A percentile compares a stretch with the other conserved stretches of the same genome.
These are phyloP conservation scores for Ogataea chonburiensis DNA, from an alignment of 805 yeast genomes.

Conservation along the genomic window DNA sequence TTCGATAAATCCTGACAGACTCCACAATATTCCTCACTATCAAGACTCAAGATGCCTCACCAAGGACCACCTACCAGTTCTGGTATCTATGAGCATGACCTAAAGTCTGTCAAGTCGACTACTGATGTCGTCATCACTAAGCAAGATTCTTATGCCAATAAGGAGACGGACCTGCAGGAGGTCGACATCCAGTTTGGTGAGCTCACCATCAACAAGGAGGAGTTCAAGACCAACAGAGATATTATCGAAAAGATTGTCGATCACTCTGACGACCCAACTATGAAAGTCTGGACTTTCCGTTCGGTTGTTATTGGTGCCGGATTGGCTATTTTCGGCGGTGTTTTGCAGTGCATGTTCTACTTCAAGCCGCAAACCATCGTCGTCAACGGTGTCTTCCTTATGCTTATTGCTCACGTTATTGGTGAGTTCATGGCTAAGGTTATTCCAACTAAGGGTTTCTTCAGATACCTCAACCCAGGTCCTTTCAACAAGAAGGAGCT, in stretches of 20 bases:
- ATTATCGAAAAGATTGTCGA: slow-evolving; percentile 28
- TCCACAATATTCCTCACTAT: no score
- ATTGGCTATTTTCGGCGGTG: slow-evolving; percentile 36
- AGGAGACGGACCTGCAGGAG: slow-evolving; percentile 12
- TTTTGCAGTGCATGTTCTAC: slow-evolving; percentile 36
- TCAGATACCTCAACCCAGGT: slow-evolving; percentile 35
- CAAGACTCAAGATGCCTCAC: no score
- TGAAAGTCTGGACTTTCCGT: slow-evolving; percentile 40
- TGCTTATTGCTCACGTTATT: slow-evolving; percentile 33
- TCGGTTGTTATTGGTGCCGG: slow-evolving; percentile 34
- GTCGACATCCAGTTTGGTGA: slow-evolving; percentile 18
- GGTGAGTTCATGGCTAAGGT: slow-evolving; percentile 31
- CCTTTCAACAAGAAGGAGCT: slow-evolving; percentile 48
- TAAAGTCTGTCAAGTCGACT: slow-evolving; percentile 13
- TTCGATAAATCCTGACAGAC: no score
- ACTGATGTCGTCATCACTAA: background rate
- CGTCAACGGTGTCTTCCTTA: slow-evolving; percentile 35
- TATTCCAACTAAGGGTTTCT: slow-evolving; percentile 29
- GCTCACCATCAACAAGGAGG: slow-evolving; percentile 11
- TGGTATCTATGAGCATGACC: slow-evolving; percentile 10
- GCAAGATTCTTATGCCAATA: slow-evolving; percentile 1
- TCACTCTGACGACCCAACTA: slow-evolving; percentile 38
- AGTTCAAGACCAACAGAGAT: slow-evolving; percentile 20
- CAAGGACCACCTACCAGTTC: slow-evolving; percentile 10
- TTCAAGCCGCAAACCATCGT: slow-evolving; percentile 37